Evolutionary conservation across 2,329 filamentous ascomycete species (phyloP), one percentile per base, ranked within the genome.

Genomic region (Dactylellina haptotyla): DNA sequence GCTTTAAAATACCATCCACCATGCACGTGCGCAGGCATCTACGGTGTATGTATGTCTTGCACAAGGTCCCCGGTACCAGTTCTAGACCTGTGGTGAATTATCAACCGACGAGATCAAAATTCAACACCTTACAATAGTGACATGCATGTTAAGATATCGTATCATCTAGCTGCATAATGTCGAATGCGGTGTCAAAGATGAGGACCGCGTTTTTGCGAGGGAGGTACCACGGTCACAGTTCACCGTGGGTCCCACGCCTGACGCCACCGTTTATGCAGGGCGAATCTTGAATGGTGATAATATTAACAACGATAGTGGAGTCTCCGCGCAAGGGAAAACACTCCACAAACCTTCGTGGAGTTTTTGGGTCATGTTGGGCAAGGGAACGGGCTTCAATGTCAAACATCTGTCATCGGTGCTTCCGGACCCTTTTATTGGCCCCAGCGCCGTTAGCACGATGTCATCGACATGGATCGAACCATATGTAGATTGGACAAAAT

Each of bases 181-280:
- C 45, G 46, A 63, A 63, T 51, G 23, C 6, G 58, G 58, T 53
- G 46, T 50, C 58, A 63, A 51, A 53, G 58, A 14, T 9, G 58
- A 63, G 46, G 45, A 20, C 28, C 41, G 16, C 14, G 1, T n/a
- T 57, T 4, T 18, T n/a, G n/a, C 12, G 18, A 43, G 26, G 23
- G 12, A 43, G 20, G 20, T 28, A 26, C 12, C 43, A 23, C 14
- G 12, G 26, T 37, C 26, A 32, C n/a, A 51, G 23, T 4, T 23
- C 34, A 30, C 10, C 20, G 53, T 28, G 25, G 32, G 30, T 20
- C 39, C 34, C 14, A 18, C 18, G 9, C 50, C 16, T 20, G 23
- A 58, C 62, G 51, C 62, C 62, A 66, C 53, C 30, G 12, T 45
- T 41, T 41, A 58, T 58, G 62, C 51, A 58, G 32, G 51, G 51